Base-by-base conservation (phyloP, 2,329 filamentous ascomycete species). In the Calonectria honghensis region DNA sequence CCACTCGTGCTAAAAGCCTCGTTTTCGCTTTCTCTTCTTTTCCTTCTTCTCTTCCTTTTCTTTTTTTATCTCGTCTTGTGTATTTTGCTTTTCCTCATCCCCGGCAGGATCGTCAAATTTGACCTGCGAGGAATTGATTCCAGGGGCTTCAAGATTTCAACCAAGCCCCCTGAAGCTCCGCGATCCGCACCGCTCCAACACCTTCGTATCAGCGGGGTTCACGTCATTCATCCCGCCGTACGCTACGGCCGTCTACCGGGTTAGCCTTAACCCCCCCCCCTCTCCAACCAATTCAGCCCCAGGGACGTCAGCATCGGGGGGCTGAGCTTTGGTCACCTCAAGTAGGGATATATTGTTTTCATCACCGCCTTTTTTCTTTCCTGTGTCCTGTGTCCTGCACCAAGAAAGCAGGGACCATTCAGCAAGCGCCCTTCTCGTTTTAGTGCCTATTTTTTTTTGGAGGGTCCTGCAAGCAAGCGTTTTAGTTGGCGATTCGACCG, bases 241-340 rank as follows among this genome's bases (percentile, higher is more conserved):
- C 64, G 64, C 32, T n/a, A 52, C 41, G n/a, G 61, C 24, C 6
- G 14, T 45, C 59, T 7, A 24, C 35, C 37, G 61, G 13, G 64
- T 50, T 67, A 51, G 64, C 24, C 45, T 52, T 35, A 48, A 37
- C 18, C 64, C 39, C 57, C 57, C 39, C 57, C 57, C 54, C n/a
- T n/a, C 57, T 35, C 20, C 31, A 13, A 6, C 35, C 5, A 18
- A 39, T 20, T 61, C 41, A 45, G 41, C 68, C 14, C 37, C 68
- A 24, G 48, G 59, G 64, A 72, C 64, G 70, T 68, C 70, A 73
- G 70, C 70, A 27, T 45, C 32, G 70, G 64, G 70, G 70, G 70
- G 70, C 70, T 73, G 70, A 68, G 64, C 37, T 67, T 63, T 41
- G 57, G 6, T 39, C 57, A 39, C 24, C 35, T 24, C 7, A 6